A percentile compares a stretch with the other conserved stretches of the same genome.
phyloP scores from a whole-genome alignment of 306 rosid species.

The Lotus japonicus region DNA sequence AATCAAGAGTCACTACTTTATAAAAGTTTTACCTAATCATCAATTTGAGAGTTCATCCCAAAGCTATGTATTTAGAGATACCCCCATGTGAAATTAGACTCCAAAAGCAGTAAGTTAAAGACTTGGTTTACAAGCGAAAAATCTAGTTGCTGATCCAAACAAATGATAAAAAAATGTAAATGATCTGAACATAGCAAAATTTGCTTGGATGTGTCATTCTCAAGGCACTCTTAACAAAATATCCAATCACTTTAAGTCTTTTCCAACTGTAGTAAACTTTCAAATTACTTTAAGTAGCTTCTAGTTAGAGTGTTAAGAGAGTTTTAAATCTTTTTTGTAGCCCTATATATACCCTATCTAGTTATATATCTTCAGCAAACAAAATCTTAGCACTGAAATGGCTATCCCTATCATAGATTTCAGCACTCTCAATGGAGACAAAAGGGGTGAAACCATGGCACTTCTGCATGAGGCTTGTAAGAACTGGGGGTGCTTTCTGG shows the following conservation, averaged over 20 bases:
- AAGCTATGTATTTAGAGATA: no score
- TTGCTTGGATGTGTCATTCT: constrained; percentile 21
- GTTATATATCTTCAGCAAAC: constrained; percentile 27
- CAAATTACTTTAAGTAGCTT: constrained; percentile 10
- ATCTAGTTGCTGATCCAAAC: constrained; percentile 8
- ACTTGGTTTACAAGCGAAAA: constrained; percentile 35
- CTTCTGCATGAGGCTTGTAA: constrained; percentile 70
- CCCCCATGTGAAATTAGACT: background rate
- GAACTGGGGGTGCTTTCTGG: constrained; percentile 73
- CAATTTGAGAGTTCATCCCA: no score
- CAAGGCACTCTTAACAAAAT: constrained; percentile 5
- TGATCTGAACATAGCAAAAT: constrained; percentile 21
- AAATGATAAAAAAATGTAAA: background rate
- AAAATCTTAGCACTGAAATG: constrained; percentile 26
- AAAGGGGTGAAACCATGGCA: constrained; percentile 48
- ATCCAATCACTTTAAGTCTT: constrained; percentile 9
- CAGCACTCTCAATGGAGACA: constrained; percentile 49
- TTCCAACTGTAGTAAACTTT: background rate
- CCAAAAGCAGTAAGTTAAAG: constrained; percentile 10
- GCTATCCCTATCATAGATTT: constrained; percentile 73
- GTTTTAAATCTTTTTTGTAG: background rate
- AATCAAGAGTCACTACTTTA: no score
- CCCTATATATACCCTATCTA: constrained; percentile 49
- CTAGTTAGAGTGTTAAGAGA: constrained; percentile 12
- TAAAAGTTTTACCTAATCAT: no score